Evolutionary conservation across 768 basidiomycete genomes (phyloP), one percentile per base, ranked within the genome.

Genomic region (Tricholoma flavovirens): DNA sequence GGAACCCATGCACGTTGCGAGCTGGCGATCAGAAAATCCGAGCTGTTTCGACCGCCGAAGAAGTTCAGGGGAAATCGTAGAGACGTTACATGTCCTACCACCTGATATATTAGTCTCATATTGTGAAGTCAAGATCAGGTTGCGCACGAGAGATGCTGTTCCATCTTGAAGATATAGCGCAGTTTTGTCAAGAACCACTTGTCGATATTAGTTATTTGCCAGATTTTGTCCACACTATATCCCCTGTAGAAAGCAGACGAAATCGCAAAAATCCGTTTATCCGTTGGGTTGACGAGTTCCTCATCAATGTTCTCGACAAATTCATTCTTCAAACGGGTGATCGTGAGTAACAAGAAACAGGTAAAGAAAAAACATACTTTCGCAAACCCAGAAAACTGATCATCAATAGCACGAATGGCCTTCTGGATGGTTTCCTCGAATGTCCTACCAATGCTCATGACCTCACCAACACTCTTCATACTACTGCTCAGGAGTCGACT

Each of bases 361-460:
- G 43, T 22, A n/a, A 50, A 4, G 4, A 40, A 24, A 53, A 0
- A n/a, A 57, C 69, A 3, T 54, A 77, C 93, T 79, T 90, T 87
- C 2, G 90, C 84, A 72, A 99, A 99, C 1, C 97, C 97, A 64
- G 82, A 71, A 71, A 98, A 99, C 60, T 87, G 88, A 65, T 97
- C 96, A 67, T 98, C 97, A 63, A 99, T 97, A 3, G 93, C 88
- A 32, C 96, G 79, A 59, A 98, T 96, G 3, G 96, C 97, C 75
- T 99, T 98, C 71, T 98, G 96, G 55, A 98, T 88, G 1, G 95
- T 98, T 77, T 99, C 96, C 70, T 98, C 96, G 66, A 99, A 99
- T 4, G 94, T 97, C 63, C 96, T 79, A 12, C 96, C 96, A 62
- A 99, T 98, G 62, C 91, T 93, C 97, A 99, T 99, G 56, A 99